Evolutionary conservation across 768 basidiomycete genomes (phyloP).

Genomic region (Suillus brevipes): DNA sequence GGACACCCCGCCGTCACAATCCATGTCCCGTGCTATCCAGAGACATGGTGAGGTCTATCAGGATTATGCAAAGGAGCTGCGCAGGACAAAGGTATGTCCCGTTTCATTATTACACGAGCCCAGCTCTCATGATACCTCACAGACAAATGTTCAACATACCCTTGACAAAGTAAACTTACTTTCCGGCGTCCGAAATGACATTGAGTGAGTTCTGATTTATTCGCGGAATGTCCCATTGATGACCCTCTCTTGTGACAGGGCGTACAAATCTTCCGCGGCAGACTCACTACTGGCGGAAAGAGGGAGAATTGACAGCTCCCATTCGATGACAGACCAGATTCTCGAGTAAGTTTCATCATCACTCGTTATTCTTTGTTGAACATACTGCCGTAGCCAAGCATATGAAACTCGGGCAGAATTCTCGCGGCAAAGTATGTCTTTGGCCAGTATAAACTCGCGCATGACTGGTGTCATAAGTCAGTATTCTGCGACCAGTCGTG

Average conservation of each 20-base stretch:
- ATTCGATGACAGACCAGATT: slow-evolving; percentile 92
- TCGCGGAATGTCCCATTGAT: not conserved
- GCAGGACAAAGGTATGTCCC: slow-evolving; percentile 71
- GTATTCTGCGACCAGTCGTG: slow-evolving; percentile 21
- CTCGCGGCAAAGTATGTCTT: slow-evolving; percentile 69
- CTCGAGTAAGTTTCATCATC: slow-evolving; percentile 60
- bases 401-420: slow-evolving; percentile 97
- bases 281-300: slow-evolving; percentile 89
- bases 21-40: slow-evolving; percentile 87
- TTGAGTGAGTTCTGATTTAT: slow-evolving; percentile 61
- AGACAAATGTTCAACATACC: slow-evolving; percentile 81
- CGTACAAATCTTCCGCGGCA: slow-evolving; percentile 86
- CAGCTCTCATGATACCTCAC: slow-evolving; percentile 8
- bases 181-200: slow-evolving; percentile 91
- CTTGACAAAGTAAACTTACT: slow-evolving; percentile 86
- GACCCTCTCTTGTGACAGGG: slow-evolving; percentile 43
- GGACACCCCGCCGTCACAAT: slow-evolving; percentile 70
- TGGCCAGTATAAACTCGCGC: slow-evolving; percentile 79
- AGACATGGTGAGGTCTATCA: slow-evolving; percentile 87
- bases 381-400: slow-evolving; percentile 68
- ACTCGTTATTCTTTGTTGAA: not conserved
- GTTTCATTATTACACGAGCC: not conserved
- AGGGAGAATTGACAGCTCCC: slow-evolving; percentile 86
- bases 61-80: slow-evolving; percentile 84
- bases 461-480: slow-evolving; percentile 83